Percentiles rank a stretch among this genome's conserved stretches.
Evolutionary conservation across 2,329 filamentous ascomycete genomes (phyloP).

Genomic region (Fusarium multiceps): DNA sequence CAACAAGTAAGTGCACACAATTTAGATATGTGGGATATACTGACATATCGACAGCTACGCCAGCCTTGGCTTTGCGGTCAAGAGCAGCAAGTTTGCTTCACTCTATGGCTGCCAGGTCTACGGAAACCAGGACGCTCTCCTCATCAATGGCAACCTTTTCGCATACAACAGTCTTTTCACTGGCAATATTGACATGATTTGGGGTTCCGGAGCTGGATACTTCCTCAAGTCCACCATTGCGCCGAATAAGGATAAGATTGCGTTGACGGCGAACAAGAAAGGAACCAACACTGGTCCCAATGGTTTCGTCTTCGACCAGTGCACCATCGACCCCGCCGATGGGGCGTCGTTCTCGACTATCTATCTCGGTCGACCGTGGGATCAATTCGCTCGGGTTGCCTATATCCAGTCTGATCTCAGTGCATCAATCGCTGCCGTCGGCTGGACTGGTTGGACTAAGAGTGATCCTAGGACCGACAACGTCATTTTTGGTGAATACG

Average conservation of each 20-base stretch:
- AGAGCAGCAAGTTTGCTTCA: constrained; percentile 48
- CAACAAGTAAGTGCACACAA: constrained; percentile 15
- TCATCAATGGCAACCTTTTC: constrained; percentile 60
- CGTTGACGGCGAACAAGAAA: constrained; percentile 53
- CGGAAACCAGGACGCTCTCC: constrained; percentile 62
- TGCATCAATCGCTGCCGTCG: constrained; percentile 20
- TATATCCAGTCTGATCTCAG: constrained; percentile 36
- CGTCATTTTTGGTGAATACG: constrained; percentile 38
- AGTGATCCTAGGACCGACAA: constrained; percentile 35
- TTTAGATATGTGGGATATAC: background rate
- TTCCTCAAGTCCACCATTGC: constrained; percentile 53
- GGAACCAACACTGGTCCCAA: constrained; percentile 51
- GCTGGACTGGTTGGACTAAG: constrained; percentile 41
- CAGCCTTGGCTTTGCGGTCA: constrained; percentile 59
- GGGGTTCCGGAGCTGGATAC: constrained; percentile 57
- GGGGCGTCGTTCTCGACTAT: constrained; percentile 40
- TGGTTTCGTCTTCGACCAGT: constrained; percentile 51
- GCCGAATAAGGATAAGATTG: constrained; percentile 47
- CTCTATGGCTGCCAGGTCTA: constrained; percentile 58
- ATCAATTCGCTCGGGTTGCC: constrained; percentile 38
- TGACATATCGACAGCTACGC: constrained; percentile 50
- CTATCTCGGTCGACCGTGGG: constrained; percentile 41
- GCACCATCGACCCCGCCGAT: constrained; percentile 45
- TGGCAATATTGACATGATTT: constrained; percentile 62
- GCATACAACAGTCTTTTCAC: constrained; percentile 58